Conservation (phyloP, 2,329 filamentous ascomycete species). For the Botrytis galanthina region DNA sequence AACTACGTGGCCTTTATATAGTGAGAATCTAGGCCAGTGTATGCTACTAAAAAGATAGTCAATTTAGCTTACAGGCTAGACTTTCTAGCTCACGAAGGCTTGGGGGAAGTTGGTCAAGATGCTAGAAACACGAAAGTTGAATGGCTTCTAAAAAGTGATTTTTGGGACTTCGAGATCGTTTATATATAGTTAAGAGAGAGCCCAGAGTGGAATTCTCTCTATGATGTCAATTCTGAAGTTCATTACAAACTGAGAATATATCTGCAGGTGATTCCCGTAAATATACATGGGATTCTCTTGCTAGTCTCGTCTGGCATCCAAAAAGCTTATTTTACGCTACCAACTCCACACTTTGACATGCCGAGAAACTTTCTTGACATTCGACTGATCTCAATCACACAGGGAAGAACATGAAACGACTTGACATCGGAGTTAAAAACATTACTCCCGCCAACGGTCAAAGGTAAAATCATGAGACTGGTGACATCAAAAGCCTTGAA, state of each 20-base stretch:
- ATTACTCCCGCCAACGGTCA: too few relatives aligned
- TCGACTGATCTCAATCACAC: neutral
- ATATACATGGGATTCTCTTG: neutral
- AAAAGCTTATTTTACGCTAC: neutral
- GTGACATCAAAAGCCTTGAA: neutral
- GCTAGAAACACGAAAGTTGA: neutral
- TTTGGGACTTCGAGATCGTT: neutral
- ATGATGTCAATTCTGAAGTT: too few relatives aligned
- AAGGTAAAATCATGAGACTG: neutral
- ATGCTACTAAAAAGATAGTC: neutral
- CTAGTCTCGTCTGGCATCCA: neutral
- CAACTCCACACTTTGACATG: neutral
- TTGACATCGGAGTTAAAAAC: neutral
- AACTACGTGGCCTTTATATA: neutral
- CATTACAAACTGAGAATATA: neutral
- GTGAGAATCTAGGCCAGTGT: neutral
- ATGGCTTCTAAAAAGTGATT: neutral
- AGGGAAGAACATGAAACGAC: neutral
- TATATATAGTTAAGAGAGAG: neutral
- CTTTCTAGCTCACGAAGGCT: neutral
- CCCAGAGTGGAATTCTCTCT: neutral
- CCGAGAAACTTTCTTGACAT: neutral
- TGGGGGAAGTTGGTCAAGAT: too few relatives aligned
- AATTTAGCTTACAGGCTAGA: neutral
- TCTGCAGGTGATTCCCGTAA: neutral